Conservation (phyloP, 2,329 filamentous ascomycete species). For the Sarocladium brachiariae region DNA sequence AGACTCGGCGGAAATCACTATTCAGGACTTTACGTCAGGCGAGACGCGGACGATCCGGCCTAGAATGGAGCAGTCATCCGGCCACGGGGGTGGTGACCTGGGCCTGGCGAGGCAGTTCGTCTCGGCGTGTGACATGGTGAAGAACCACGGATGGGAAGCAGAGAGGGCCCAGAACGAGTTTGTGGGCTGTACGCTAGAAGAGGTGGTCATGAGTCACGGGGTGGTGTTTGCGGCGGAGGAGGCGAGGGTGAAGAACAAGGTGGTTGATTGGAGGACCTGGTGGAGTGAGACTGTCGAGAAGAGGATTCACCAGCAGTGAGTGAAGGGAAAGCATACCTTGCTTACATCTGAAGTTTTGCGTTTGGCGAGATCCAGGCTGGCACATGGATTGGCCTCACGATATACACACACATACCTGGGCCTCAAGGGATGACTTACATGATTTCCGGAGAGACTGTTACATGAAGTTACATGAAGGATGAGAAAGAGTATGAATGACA, state of each 20-base stretch:
- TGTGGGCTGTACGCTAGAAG: slow-evolving; percentile 78
- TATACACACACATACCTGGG: too few relatives aligned
- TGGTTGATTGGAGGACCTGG: slow-evolving; percentile 72
- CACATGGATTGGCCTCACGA: too few relatives aligned
- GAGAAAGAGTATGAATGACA: too few relatives aligned
- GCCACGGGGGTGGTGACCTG: slow-evolving; percentile 34
- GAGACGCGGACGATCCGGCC: slow-evolving; percentile 24
- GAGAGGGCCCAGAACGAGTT: slow-evolving; percentile 65
- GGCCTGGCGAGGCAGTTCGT: slow-evolving; percentile 77
- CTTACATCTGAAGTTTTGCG: too few relatives aligned
- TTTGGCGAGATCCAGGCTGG: too few relatives aligned
- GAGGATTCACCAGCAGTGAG: slow-evolving; percentile 9
- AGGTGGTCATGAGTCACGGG: slow-evolving; percentile 82
- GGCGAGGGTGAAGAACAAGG: slow-evolving; percentile 60
- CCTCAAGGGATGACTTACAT: too few relatives aligned
- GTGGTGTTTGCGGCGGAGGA: slow-evolving; percentile 93
- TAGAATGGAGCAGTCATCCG: slow-evolving; percentile 24
- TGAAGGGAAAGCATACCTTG: neutral
- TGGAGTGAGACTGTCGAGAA: slow-evolving; percentile 45
- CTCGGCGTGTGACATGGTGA: slow-evolving; percentile 71
- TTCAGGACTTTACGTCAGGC: slow-evolving; percentile 51
- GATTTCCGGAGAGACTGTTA: too few relatives aligned
- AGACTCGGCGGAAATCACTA: slow-evolving; percentile 68
- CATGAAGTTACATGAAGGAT: too few relatives aligned
- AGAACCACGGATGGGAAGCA: slow-evolving; percentile 60